Percentiles rank a stretch among this genome's conserved stretches.
phyloP scores from a whole-genome alignment of 108 stramenopile genomes.

The Pseudonitzschia multistriata region DNA sequence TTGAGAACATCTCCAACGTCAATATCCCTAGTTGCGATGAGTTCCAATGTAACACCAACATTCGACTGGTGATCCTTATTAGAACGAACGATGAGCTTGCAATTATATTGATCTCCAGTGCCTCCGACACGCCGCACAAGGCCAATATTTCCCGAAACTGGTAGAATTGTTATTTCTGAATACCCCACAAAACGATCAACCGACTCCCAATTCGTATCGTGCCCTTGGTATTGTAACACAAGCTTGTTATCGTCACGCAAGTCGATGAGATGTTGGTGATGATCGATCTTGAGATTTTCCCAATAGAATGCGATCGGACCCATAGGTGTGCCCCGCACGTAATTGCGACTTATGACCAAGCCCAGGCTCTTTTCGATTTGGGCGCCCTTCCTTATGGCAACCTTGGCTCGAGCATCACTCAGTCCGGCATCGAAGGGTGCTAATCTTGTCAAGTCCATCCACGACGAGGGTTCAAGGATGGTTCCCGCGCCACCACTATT shows the following conservation, averaged over 20 bases:
- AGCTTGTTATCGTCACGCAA: slow-evolving; percentile 19
- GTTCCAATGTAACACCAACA: slow-evolving; percentile 26
- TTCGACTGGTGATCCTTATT: slow-evolving; percentile 11
- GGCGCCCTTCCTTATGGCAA: slow-evolving; percentile 23
- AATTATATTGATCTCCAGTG: neutral
- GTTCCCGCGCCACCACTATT: slow-evolving; percentile 18
- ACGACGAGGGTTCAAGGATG: slow-evolving; percentile 2
- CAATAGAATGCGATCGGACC: slow-evolving; percentile 36
- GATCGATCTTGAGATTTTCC: slow-evolving; percentile 27
- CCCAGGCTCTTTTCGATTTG: slow-evolving; percentile 31
- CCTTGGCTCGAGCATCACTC: slow-evolving; percentile 34
- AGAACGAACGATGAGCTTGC: slow-evolving; percentile 12
- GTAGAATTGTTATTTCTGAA: slow-evolving; percentile 33
- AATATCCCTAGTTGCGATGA: slow-evolving; percentile 38
- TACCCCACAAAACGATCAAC: slow-evolving; percentile 4
- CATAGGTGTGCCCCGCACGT: slow-evolving; percentile 19
- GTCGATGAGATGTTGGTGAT: slow-evolving; percentile 21
- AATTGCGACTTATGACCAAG: slow-evolving; percentile 25
- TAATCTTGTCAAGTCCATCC: slow-evolving; percentile 17
- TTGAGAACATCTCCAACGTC: slow-evolving; percentile 28
- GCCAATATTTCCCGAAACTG: slow-evolving; percentile 41
- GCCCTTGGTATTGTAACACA: slow-evolving; percentile 35
- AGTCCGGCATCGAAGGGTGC: slow-evolving; percentile 39
- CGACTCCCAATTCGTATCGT: slow-evolving; percentile 23
- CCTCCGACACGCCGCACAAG: slow-evolving; percentile 34